Evolutionary conservation across 371 early-diverging fungal species (phyloP).

Genomic region (Cokeromyces recurvatus): DNA sequence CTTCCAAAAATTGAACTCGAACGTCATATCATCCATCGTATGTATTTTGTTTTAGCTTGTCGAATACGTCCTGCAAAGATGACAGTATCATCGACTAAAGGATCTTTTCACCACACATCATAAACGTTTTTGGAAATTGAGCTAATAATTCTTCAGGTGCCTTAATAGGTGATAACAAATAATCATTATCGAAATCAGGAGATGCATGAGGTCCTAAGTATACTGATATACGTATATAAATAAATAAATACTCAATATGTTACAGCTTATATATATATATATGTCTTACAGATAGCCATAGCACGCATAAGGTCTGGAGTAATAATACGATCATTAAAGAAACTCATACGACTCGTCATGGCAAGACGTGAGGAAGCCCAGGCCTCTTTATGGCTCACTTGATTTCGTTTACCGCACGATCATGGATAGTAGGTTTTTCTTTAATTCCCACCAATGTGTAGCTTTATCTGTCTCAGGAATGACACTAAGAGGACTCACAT

Average conservation of each 20-base stretch:
- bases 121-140: slow-evolving; percentile 85
- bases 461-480: slow-evolving; percentile 41
- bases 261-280: not conserved
- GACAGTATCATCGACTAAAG: slow-evolving; percentile 94
- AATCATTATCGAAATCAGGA: slow-evolving; percentile 78
- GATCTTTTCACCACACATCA: slow-evolving; percentile 95
- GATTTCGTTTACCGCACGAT: slow-evolving; percentile 1
- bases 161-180: slow-evolving; percentile 82
- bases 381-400: slow-evolving; percentile 16
- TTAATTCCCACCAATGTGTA: too few relatives aligned
- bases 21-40: slow-evolving; percentile 27
- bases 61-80: slow-evolving; percentile 87
- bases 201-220: slow-evolving; percentile 82
- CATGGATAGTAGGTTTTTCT: slow-evolving; percentile 26
- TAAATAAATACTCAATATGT: not conserved
- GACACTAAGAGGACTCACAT: slow-evolving; percentile 50
- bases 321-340: slow-evolving; percentile 80
- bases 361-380: slow-evolving; percentile 53
- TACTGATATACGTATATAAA: slow-evolving; percentile 37
- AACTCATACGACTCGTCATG: slow-evolving; percentile 86
- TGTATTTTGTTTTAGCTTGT: slow-evolving; percentile 55
- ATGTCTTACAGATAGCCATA: slow-evolving; percentile 73
- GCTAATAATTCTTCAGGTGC: slow-evolving; percentile 87
- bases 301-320: slow-evolving; percentile 84
- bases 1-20: slow-evolving; percentile 72